phyloP scores from a whole-genome alignment of 2,329 filamentous ascomycete species.

The Colletotrichum musicola region DNA sequence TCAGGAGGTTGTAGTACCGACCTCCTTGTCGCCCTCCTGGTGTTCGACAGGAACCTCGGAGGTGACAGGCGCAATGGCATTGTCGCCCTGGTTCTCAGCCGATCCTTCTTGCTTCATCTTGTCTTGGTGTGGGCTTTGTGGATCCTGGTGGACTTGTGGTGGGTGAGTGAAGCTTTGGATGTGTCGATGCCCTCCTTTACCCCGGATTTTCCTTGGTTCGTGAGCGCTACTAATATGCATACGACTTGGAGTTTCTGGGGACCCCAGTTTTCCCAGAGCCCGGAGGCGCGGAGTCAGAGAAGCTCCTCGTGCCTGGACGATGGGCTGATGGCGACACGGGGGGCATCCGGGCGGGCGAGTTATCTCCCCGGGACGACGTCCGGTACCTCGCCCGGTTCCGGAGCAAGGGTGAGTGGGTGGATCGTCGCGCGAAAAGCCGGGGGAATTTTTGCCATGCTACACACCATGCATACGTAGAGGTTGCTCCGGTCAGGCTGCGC shows the following conservation, averaged over 20 bases:
- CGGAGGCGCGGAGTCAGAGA: constrained; percentile 24
- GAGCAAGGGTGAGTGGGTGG: constrained; percentile 7
- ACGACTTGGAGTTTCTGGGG: constrained; percentile 5
- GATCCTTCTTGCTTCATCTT: constrained; percentile 19
- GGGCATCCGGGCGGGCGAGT: not conserved
- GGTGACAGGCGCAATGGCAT: constrained; percentile 3
- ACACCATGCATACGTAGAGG: not conserved
- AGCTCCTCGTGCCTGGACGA: constrained; percentile 8
- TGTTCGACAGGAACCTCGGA: constrained; percentile 3
- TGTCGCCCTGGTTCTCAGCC: not conserved
- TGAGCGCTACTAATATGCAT: constrained; percentile 15
- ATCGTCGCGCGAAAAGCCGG: constrained; percentile 8
- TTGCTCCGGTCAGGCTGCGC: not conserved
- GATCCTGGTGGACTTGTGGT: not conserved
- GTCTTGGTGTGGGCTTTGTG: not conserved
- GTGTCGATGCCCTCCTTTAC: constrained; percentile 7
- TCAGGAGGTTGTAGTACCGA: not conserved
- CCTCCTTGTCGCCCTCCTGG: constrained; percentile 11
- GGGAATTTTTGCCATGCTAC: not conserved
- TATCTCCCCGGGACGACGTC: constrained; percentile 8
- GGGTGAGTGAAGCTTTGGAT: not conserved
- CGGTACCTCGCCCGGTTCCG: constrained; percentile 23
- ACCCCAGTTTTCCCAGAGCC: constrained; percentile 12
- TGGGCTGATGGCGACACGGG: constrained; percentile 23
- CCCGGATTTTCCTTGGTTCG: constrained; percentile 15